phyloP scores from a whole-genome alignment of 2,329 filamentous ascomycete genomes.

The Zelopaecilomyces penicillatus region DNA sequence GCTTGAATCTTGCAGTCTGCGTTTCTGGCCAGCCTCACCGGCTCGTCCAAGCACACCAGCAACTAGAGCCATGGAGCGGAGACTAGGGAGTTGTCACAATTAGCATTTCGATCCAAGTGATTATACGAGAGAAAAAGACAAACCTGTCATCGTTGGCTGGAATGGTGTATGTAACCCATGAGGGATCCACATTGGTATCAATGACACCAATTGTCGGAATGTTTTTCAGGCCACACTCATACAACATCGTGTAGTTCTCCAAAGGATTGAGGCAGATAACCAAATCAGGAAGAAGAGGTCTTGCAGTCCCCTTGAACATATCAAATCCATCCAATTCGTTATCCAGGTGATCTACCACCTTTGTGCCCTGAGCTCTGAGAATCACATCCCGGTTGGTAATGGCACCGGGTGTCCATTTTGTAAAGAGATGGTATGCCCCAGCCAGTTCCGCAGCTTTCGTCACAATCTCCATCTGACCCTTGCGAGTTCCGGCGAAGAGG shows the following conservation, averaged over 20 bases:
- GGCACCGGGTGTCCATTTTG: slow-evolving; percentile 82
- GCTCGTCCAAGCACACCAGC: slow-evolving; percentile 79
- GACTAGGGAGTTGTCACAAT: slow-evolving; percentile 37
- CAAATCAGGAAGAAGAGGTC: slow-evolving; percentile 73
- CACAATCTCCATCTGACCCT: slow-evolving; percentile 72
- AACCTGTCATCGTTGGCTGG: slow-evolving; percentile 94
- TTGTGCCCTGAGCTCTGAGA: slow-evolving; percentile 58
- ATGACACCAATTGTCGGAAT: slow-evolving; percentile 93
- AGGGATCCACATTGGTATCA: slow-evolving; percentile 86
- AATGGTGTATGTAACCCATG: slow-evolving; percentile 92
- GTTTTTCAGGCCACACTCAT: slow-evolving; percentile 80
- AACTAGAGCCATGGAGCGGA: slow-evolving; percentile 74
- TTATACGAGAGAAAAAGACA: slow-evolving; percentile 15
- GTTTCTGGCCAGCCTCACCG: slow-evolving; percentile 65
- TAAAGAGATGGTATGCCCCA: slow-evolving; percentile 78
- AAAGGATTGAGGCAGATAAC: slow-evolving; percentile 88
- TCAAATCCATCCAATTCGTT: slow-evolving; percentile 52
- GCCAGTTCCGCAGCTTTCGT: slow-evolving; percentile 73
- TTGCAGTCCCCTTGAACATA: slow-evolving; percentile 51
- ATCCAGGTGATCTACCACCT: slow-evolving; percentile 73
- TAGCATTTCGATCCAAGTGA: not conserved
- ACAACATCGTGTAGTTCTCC: slow-evolving; percentile 83
- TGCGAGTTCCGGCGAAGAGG: slow-evolving; percentile 81
- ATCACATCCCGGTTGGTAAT: slow-evolving; percentile 93
- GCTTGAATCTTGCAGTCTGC: slow-evolving; percentile 54